Evolutionary conservation across 768 basidiomycete species (phyloP).

Genomic region (Tylopilus intermedius): DNA sequence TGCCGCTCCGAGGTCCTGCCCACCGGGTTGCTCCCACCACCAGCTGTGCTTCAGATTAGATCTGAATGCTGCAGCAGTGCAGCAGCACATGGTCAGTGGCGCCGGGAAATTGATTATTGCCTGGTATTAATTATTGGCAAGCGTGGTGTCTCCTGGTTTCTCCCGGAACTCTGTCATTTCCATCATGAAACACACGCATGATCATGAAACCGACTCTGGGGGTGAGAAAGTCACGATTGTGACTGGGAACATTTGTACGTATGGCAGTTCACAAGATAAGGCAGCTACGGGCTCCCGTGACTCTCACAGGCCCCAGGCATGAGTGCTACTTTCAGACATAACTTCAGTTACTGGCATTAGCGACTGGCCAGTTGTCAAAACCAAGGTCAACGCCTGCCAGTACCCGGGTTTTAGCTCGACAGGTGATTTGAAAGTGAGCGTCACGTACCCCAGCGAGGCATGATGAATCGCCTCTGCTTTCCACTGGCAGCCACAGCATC

Average conservation of each 20-base stretch:
- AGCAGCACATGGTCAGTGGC: background rate
- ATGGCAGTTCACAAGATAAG: background rate
- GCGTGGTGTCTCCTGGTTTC: background rate
- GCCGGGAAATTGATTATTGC: background rate
- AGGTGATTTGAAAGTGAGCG: background rate
- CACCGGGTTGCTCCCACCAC: background rate
- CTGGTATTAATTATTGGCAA: background rate
- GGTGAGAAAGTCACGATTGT: background rate
- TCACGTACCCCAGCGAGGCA: slow-evolving; percentile 64
- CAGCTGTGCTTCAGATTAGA: background rate
- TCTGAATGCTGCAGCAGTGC: background rate
- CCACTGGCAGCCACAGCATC: slow-evolving; percentile 54
- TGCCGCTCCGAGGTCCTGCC: background rate
- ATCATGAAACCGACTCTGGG: background rate
- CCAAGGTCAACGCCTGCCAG: slow-evolving; percentile 57
- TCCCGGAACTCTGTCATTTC: background rate
- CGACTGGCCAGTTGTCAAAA: slow-evolving; percentile 57
- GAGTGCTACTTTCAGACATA: no score
- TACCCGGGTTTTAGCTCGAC: slow-evolving; percentile 24
- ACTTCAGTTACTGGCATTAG: slow-evolving; percentile 5
- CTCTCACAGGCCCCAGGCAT: background rate
- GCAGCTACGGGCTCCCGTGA: background rate
- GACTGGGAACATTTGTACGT: background rate
- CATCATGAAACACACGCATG: background rate
- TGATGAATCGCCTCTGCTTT: slow-evolving; percentile 67